These are phyloP conservation scores for Brettanomyces bruxellensis DNA, from an alignment of 805 yeast species.

Conservation along the genomic window DNA sequence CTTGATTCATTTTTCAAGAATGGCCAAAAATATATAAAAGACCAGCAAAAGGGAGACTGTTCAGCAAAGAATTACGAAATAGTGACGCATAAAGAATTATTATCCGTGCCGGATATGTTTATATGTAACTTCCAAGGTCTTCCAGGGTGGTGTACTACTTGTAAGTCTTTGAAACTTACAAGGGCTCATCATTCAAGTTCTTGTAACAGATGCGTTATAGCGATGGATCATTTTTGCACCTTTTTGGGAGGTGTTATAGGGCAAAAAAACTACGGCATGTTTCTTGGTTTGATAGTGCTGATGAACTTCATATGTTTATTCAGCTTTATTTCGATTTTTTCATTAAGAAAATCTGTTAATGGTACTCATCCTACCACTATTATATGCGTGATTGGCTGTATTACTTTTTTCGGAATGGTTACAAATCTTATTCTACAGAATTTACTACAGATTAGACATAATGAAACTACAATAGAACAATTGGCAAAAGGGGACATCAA, in stretches of 20 bases:
- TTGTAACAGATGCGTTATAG: constrained; percentile 49
- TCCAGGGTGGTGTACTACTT: constrained; percentile 66
- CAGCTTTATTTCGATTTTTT: constrained; percentile 8
- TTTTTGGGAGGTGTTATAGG: constrained; percentile 76
- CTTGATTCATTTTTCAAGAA: constrained; percentile 16
- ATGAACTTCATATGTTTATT: constrained; percentile 29
- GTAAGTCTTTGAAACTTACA: constrained; percentile 56
- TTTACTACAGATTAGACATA: constrained; percentile 32
- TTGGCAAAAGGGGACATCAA: constrained; percentile 17
- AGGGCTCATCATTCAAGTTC: constrained; percentile 65
- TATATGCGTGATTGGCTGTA: constrained; percentile 32
- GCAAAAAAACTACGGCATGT: constrained; percentile 49
- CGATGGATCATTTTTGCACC: constrained; percentile 77
- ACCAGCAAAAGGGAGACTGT: constrained; percentile 2
- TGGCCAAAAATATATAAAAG: constrained; percentile 7
- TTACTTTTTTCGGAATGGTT: constrained; percentile 37
- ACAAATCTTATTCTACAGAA: constrained; percentile 30
- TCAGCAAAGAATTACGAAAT: no score
- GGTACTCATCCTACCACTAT: constrained; percentile 17
- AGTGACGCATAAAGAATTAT: no score
- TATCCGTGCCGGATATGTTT: constrained; percentile 47
- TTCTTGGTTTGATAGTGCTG: constrained; percentile 41
- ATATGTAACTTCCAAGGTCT: constrained; percentile 64
- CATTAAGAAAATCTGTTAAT: constrained; percentile 8
- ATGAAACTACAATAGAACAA: constrained; percentile 30